phyloP scores from a whole-genome alignment of 2,329 filamentous ascomycete species.

The Aureobasidium sp. region DNA sequence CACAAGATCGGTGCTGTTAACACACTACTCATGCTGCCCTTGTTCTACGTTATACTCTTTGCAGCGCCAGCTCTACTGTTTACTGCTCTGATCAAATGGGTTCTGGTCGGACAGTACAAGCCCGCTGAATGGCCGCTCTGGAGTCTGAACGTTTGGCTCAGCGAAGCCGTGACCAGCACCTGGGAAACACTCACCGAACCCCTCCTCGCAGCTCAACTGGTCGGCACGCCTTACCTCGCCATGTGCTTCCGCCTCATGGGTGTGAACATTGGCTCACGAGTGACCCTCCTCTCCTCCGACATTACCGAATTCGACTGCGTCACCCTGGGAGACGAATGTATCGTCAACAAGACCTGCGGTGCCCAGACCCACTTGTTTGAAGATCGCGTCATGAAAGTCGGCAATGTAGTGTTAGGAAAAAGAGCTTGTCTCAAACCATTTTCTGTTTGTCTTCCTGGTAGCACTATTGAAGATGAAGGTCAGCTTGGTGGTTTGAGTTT shows the following conservation, averaged over 20 bases:
- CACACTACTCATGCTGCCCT: neutral
- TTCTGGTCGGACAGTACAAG: neutral
- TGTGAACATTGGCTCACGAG: neutral
- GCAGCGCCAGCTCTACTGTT: neutral
- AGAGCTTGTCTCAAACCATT: neutral
- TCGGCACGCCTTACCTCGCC: neutral
- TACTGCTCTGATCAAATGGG: neutral
- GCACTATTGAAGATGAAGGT: neutral
- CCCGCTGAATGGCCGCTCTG: neutral
- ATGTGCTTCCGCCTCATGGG: constrained; percentile 6
- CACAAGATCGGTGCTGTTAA: neutral
- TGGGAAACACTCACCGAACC: neutral
- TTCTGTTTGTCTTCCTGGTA: neutral
- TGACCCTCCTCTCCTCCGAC: neutral
- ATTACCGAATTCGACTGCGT: neutral
- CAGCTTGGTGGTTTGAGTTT: neutral
- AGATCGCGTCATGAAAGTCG: neutral
- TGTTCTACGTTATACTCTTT: neutral
- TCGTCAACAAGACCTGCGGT: neutral
- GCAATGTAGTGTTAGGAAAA: neutral
- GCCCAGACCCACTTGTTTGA: neutral
- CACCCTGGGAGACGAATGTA: neutral
- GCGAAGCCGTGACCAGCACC: neutral
- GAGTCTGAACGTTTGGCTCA: neutral
- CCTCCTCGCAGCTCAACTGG: neutral